Evolutionary conservation across 2,329 filamentous ascomycete species (phyloP).

Genomic region (Shiraia sp.): DNA sequence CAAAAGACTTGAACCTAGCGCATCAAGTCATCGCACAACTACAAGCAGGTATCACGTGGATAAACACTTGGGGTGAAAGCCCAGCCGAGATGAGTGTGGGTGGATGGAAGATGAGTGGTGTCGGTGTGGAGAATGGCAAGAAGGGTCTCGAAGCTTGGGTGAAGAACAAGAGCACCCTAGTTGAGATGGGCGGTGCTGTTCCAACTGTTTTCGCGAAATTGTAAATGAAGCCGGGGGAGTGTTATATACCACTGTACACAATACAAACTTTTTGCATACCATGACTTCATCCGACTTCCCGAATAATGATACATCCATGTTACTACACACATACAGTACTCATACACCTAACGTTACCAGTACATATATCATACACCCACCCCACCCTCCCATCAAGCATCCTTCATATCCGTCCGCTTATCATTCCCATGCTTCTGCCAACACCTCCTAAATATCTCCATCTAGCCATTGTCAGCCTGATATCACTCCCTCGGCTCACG

Average conservation of each 20-base stretch:
- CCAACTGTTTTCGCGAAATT: conserved; percentile 66
- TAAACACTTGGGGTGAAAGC: conserved; percentile 92
- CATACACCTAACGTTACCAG: background rate
- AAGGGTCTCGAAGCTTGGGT: conserved; percentile 81
- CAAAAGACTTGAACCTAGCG: conserved; percentile 72
- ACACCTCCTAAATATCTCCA: conserved; percentile 85
- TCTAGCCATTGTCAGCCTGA: conserved; percentile 57
- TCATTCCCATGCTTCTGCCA: conserved; percentile 93
- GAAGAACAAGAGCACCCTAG: conserved; percentile 83
- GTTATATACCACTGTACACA: background rate
- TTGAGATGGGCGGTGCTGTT: conserved; percentile 75
- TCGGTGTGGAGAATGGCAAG: conserved; percentile 84
- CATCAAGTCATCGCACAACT: conserved; percentile 72
- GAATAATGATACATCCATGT: background rate
- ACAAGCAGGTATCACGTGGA: conserved; percentile 86
- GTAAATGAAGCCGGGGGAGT: conserved; percentile 6
- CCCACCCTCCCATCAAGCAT: conserved; percentile 52
- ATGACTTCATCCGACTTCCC: background rate
- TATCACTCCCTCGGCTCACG: conserved; percentile 26
- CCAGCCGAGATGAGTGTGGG: conserved; percentile 92
- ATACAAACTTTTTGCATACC: background rate
- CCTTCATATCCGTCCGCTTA: conserved; percentile 75
- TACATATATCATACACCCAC: no score
- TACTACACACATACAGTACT: background rate
- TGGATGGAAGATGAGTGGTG: conserved; percentile 87